These are phyloP conservation scores for Dothidotthia symphoricarpi DNA, from an alignment of 2,329 filamentous ascomycete genomes.

Conservation along the genomic window DNA sequence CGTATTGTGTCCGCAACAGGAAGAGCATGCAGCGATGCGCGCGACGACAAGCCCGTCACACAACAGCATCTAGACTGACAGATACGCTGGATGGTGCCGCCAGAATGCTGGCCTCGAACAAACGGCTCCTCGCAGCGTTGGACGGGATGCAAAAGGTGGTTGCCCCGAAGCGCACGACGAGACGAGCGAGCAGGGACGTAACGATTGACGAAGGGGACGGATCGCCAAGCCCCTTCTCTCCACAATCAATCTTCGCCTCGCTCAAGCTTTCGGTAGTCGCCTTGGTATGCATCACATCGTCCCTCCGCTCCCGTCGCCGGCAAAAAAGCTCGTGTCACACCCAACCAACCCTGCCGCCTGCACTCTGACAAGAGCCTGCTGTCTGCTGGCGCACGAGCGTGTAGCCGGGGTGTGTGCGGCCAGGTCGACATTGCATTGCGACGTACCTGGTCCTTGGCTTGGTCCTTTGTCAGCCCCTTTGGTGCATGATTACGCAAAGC, in stretches of 20 bases:
- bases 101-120: slow-evolving; percentile 7
- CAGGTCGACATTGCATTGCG: slow-evolving; percentile 17
- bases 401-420: slow-evolving; percentile 25
- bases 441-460: slow-evolving; percentile 34
- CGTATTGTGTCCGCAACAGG: slow-evolving; percentile 1
- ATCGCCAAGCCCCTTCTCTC: slow-evolving; percentile 27
- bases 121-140: slow-evolving; percentile 12
- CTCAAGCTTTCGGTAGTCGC: slow-evolving; percentile 34
- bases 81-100: slow-evolving; percentile 6
- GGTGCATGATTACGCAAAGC: slow-evolving; percentile 12
- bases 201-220: slow-evolving; percentile 19
- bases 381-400: slow-evolving; percentile 33
- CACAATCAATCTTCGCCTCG: slow-evolving; percentile 20
- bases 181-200: slow-evolving; percentile 9
- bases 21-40: slow-evolving; percentile 9
- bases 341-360: slow-evolving; percentile 27
- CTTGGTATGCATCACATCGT: slow-evolving; percentile 22
- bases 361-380: slow-evolving; percentile 33
- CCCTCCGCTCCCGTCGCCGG: slow-evolving; percentile 20
- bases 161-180: slow-evolving; percentile 14
- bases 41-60: slow-evolving; percentile 1
- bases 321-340: slow-evolving; percentile 31
- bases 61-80: slow-evolving; percentile 1
- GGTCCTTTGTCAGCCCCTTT: slow-evolving; percentile 9
- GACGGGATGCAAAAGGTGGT: slow-evolving; percentile 10